Conservation (phyloP, 179 eudicot species). For the Corrigiola litoralis region DNA sequence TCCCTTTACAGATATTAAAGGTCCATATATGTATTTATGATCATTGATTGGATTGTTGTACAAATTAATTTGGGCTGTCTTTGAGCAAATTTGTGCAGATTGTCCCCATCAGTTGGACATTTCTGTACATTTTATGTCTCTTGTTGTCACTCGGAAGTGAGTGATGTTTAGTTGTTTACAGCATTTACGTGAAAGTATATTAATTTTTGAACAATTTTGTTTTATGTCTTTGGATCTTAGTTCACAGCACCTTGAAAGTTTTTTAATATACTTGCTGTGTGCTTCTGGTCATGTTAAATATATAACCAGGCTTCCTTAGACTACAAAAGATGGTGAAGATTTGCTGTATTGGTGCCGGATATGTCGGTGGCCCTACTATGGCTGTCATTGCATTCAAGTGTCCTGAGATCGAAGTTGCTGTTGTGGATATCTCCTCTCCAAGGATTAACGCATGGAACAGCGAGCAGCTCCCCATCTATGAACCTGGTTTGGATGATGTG, state of each 20-base stretch:
- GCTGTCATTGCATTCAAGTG: conserved; percentile 51
- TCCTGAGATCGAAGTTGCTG: conserved; percentile 47
- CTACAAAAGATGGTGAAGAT: conserved; percentile 43
- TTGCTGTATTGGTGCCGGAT: conserved; percentile 55
- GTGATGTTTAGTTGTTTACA: neutral
- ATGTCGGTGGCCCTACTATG: conserved; percentile 54
- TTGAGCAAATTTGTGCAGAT: too few species aligned
- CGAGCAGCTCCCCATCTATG: conserved; percentile 44
- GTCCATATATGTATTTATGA: too few species aligned
- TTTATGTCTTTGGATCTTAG: neutral
- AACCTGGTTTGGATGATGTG: conserved; percentile 49
- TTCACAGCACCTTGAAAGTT: neutral
- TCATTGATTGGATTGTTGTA: too few species aligned
- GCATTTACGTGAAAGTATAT: too few species aligned
- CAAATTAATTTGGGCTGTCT: neutral
- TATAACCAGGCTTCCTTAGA: conserved; percentile 4
- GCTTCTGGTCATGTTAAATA: too few species aligned
- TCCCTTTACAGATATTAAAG: too few species aligned
- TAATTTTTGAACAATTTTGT: neutral
- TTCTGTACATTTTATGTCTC: neutral
- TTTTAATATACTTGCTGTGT: neutral
- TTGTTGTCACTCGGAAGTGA: neutral
- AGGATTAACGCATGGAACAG: conserved; percentile 54
- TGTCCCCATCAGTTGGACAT: too few species aligned
- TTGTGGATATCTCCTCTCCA: conserved; percentile 40